Evolutionary conservation across 768 basidiomycete genomes (phyloP).

Genomic region (Agaricus subrufescens): DNA sequence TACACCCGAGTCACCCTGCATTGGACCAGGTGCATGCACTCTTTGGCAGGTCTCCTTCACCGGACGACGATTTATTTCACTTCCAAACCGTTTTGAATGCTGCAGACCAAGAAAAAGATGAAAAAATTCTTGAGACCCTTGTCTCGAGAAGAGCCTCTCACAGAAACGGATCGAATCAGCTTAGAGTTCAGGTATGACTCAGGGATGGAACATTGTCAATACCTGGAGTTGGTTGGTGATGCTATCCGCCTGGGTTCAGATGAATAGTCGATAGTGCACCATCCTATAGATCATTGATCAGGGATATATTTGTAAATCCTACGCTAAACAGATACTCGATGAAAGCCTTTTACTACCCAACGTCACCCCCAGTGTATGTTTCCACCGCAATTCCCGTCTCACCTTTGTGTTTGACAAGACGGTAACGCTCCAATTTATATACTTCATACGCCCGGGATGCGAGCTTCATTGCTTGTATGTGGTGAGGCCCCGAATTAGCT

Average conservation of each 20-base stretch:
- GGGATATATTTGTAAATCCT: conserved; percentile 9
- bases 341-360: conserved; percentile 53
- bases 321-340: background rate
- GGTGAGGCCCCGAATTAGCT: conserved; percentile 76
- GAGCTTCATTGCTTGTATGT: conserved; percentile 78
- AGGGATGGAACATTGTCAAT: too few relatives aligned
- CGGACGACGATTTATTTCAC: background rate
- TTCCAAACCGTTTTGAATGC: background rate
- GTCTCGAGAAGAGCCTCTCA: too few relatives aligned
- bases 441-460: conserved; percentile 73
- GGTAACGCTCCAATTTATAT: conserved; percentile 74
- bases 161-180: too few relatives aligned
- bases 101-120: background rate
- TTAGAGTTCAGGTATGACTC: too few relatives aligned
- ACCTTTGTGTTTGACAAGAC: conserved; percentile 64
- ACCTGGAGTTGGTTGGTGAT: too few relatives aligned
- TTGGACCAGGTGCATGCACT: background rate
- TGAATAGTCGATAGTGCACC: too few relatives aligned
- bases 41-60: background rate
- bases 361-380: conserved; percentile 57
- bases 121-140: background rate
- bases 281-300: too few relatives aligned
- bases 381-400: conserved; percentile 51
- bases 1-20: background rate
- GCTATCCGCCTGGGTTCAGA: too few relatives aligned